A percentile compares a stretch with the other conserved stretches of the same genome.
phyloP scores from a whole-genome alignment of 164 flowering plant genomes.

The Sedum album region DNA sequence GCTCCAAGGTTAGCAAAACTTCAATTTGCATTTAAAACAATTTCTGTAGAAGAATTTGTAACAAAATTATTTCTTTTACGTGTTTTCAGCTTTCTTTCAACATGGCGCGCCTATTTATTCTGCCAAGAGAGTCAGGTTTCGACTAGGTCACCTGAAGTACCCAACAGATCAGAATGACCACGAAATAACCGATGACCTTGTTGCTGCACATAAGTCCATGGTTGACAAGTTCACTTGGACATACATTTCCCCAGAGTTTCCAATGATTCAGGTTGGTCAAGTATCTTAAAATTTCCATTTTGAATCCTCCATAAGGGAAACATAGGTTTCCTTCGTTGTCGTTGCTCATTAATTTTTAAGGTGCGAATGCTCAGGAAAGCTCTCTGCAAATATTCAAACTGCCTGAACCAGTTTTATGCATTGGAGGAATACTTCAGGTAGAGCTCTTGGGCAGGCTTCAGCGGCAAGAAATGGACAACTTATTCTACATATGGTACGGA shows the following conservation, averaged over 20 bases:
- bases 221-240: slow-evolving; percentile 29
- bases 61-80: slow-evolving; percentile 3
- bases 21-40: background rate
- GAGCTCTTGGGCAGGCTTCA: slow-evolving; percentile 69
- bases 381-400: slow-evolving; percentile 58
- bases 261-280: slow-evolving; percentile 37
- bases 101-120: slow-evolving; percentile 44
- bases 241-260: slow-evolving; percentile 35
- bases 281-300: background rate
- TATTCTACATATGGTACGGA: slow-evolving; percentile 55
- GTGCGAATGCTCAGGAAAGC: slow-evolving; percentile 36
- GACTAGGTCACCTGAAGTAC: slow-evolving; percentile 29
- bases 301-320: background rate
- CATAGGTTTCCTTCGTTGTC: background rate
- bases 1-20: slow-evolving; percentile 37
- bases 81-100: slow-evolving; percentile 37
- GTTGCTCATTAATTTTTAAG: background rate
- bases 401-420: slow-evolving; percentile 59
- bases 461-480: slow-evolving; percentile 50
- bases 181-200: slow-evolving; percentile 10
- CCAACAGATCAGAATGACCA: slow-evolving; percentile 10
- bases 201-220: slow-evolving; percentile 9
- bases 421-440: slow-evolving; percentile 57
- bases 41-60: background rate
- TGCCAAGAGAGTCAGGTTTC: slow-evolving; percentile 38